Percentiles rank a stretch among this genome's conserved stretches.
phyloP scores from a whole-genome alignment of 2,329 filamentous ascomycete species.

The Elsinoe necatrix region DNA sequence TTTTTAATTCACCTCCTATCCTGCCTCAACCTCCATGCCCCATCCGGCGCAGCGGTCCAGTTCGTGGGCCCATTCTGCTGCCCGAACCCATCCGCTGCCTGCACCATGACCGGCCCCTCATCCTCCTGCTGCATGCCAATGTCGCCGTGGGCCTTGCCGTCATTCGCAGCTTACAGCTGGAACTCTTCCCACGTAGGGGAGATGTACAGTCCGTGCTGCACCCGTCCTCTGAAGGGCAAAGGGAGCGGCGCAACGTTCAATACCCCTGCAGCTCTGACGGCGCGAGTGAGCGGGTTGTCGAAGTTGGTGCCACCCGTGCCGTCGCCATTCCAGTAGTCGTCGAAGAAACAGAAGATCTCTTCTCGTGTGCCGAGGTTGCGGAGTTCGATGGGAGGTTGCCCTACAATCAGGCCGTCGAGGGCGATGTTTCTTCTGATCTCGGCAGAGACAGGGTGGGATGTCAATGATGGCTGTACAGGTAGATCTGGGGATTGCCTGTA shows the following conservation, averaged over 20 bases:
- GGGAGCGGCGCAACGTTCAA: constrained; percentile 28
- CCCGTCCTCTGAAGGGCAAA: constrained; percentile 31
- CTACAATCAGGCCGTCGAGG: no score
- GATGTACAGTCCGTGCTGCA: constrained; percentile 32
- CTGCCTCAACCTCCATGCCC: constrained; percentile 28
- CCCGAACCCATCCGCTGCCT: constrained; percentile 32
- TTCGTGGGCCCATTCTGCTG: constrained; percentile 21
- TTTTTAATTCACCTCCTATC: constrained; percentile 29
- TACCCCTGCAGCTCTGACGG: constrained; percentile 27
- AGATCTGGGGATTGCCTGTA: no score
- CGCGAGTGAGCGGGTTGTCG: constrained; percentile 31
- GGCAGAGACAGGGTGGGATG: no score
- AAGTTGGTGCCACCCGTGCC: constrained; percentile 35
- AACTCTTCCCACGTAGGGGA: constrained; percentile 37
- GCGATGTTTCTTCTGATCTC: no score
- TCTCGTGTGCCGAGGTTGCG: constrained; percentile 30
- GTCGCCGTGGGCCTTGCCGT: constrained; percentile 33
- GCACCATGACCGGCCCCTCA: constrained; percentile 33
- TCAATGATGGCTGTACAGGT: no score
- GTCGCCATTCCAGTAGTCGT: constrained; percentile 37
- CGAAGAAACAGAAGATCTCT: constrained; percentile 33
- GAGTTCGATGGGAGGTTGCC: constrained; percentile 30
- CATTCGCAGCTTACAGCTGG: constrained; percentile 32
- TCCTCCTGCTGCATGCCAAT: constrained; percentile 33
- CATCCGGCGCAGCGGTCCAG: constrained; percentile 28